Evolutionary conservation across 176 grass and related monocot species (phyloP).

Genomic region (Oryza australiensis): DNA sequence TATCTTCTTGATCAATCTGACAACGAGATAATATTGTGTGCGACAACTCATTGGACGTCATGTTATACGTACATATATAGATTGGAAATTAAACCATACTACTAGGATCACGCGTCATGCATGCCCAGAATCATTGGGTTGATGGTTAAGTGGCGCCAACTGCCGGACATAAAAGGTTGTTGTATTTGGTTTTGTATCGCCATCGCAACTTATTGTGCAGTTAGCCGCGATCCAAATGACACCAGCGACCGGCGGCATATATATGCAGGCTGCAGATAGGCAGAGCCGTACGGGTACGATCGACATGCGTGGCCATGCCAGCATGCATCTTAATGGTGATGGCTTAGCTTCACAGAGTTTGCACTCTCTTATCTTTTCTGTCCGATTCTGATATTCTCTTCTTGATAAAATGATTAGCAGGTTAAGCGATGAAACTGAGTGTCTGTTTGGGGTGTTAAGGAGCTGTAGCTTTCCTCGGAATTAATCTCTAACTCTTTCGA

Average conservation of each 20-base stretch:
- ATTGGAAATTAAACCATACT: not conserved
- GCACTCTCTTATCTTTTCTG: not conserved
- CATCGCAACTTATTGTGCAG: not conserved
- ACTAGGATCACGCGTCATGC: not conserved
- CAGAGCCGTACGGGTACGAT: too few species aligned
- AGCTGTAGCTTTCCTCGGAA: too few species aligned
- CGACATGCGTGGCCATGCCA: not conserved
- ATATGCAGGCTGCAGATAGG: not conserved
- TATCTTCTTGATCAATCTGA: not conserved
- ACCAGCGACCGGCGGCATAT: not conserved
- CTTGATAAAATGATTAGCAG: not conserved
- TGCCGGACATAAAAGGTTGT: not conserved
- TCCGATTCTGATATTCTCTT: not conserved
- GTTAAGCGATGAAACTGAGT: not conserved
- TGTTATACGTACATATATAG: not conserved
- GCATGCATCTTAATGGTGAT: not conserved
- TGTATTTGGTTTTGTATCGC: slow-evolving; percentile 8
- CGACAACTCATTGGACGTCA: not conserved
- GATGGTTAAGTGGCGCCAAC: not conserved
- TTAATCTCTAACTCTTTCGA: too few species aligned
- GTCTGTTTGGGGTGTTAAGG: too few species aligned
- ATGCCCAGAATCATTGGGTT: not conserved
- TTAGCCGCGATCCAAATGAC: not conserved
- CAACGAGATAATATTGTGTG: not conserved
- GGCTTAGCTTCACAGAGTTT: not conserved